Conservation (phyloP, 495 filamentous ascomycete species). For the Aspergillus panamensis region DNA sequence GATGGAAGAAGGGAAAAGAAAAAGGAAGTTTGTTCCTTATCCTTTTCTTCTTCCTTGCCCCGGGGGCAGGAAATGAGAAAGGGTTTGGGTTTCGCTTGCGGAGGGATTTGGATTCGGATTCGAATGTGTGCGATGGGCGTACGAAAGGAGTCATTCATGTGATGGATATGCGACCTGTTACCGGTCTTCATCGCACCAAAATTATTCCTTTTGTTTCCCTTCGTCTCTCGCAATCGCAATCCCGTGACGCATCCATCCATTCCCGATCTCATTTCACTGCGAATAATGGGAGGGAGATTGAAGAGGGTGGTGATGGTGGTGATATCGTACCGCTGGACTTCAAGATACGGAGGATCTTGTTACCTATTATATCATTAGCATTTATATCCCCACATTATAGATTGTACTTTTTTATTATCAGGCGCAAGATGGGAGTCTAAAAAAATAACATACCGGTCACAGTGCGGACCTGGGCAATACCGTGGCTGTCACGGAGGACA, state of each 20-base stretch:
- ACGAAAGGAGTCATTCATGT: background rate
- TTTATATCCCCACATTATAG: background rate
- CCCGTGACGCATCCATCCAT: background rate
- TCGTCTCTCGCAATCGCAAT: background rate
- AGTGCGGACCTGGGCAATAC: slow-evolving; percentile 92
- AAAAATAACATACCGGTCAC: slow-evolving; percentile 72
- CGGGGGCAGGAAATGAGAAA: background rate
- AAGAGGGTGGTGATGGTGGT: too few species aligned
- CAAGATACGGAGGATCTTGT: slow-evolving; percentile 99
- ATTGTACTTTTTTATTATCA: slow-evolving; percentile 3
- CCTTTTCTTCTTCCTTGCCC: background rate
- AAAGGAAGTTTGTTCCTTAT: background rate
- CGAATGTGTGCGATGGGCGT: background rate
- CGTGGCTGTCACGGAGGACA: slow-evolving; percentile 93
- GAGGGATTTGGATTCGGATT: background rate
- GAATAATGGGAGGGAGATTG: slow-evolving; percentile 4
- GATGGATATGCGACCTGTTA: slow-evolving; percentile 9
- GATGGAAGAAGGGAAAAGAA: slow-evolving; percentile 14
- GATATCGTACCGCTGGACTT: slow-evolving; percentile 81
- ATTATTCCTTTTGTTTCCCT: background rate
- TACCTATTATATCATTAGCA: slow-evolving; percentile 58
- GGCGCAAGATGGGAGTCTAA: background rate
- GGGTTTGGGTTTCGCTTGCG: background rate
- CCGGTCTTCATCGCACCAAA: slow-evolving; percentile 8
- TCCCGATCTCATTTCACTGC: slow-evolving; percentile 6